phyloP scores from a whole-genome alignment of 768 basidiomycete genomes.

The Russula sp. region DNA sequence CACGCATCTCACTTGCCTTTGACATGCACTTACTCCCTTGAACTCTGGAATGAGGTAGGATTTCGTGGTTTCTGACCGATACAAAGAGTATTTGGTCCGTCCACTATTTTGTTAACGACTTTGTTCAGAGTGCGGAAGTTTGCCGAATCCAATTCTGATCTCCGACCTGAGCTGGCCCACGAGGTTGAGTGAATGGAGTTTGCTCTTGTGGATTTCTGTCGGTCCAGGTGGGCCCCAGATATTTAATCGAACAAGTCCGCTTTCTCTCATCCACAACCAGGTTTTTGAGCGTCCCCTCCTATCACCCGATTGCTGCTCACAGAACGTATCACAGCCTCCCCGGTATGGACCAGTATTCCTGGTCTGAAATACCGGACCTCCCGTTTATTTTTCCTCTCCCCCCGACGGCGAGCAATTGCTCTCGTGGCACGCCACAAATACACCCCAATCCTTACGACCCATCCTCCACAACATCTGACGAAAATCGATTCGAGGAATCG shows the following conservation, averaged over 20 bases:
- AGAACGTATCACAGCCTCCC: background rate
- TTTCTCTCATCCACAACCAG: constrained; percentile 11
- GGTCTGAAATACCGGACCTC: background rate
- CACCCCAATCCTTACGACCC: background rate
- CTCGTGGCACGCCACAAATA: background rate
- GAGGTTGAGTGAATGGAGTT: background rate
- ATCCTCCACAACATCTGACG: background rate
- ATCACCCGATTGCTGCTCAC: background rate
- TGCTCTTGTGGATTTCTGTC: constrained; percentile 11
- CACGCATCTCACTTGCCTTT: background rate
- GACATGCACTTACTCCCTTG: background rate
- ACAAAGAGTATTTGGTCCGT: background rate
- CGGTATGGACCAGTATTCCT: background rate
- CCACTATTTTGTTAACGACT: constrained; percentile 4
- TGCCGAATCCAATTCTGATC: constrained; percentile 12
- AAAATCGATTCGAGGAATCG: background rate
- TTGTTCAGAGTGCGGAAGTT: constrained; percentile 14
- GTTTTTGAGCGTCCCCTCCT: background rate
- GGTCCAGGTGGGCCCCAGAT: constrained; percentile 7
- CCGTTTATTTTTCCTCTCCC: background rate
- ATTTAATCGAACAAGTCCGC: constrained; percentile 5
- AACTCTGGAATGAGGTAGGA: background rate
- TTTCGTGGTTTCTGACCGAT: background rate
- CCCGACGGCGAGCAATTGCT: background rate
- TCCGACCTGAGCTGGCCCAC: constrained; percentile 14